These are phyloP conservation scores for Poa annua DNA, from an alignment of 176 grass and related monocot species.

Conservation along the genomic window DNA sequence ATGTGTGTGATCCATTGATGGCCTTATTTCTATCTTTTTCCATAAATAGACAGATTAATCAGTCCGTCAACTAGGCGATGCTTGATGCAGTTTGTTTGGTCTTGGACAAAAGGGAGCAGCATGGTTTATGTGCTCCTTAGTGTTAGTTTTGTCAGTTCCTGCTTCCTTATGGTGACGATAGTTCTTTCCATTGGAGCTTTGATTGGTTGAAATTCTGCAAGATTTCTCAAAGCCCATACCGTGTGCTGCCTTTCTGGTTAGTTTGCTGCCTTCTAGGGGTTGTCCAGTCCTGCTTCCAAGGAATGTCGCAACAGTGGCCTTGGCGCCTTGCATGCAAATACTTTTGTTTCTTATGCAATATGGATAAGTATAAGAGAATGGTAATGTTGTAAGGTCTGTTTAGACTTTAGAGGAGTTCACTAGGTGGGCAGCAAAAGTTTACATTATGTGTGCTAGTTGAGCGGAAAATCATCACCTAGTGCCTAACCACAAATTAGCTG, in stretches of 20 bases:
- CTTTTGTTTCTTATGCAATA: not conserved
- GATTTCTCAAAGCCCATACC: not conserved
- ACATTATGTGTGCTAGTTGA: not conserved
- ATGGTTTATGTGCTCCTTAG: not conserved
- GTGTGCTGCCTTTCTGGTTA: not conserved
- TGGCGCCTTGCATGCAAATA: not conserved
- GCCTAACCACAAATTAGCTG: not conserved
- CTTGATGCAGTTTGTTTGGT: conserved; percentile 3
- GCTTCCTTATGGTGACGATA: not conserved
- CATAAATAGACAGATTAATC: not conserved
- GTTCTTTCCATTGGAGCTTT: conserved; percentile 31
- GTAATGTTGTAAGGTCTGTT: not conserved
- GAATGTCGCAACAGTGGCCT: not conserved
- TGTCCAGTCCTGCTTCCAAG: not conserved
- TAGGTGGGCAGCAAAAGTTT: not conserved
- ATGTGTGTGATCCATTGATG: not conserved
- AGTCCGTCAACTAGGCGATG: not conserved
- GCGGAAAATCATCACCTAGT: not conserved
- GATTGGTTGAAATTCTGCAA: conserved; percentile 9
- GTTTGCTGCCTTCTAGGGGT: not conserved
- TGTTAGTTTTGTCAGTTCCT: conserved; percentile 21
- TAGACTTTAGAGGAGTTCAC: not conserved
- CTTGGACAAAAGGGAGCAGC: not conserved
- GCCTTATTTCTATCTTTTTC: not conserved
- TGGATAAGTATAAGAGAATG: not conserved